These are phyloP conservation scores for Limonium bicolor DNA, from an alignment of 148 eudicot genomes.

Conservation along the genomic window DNA sequence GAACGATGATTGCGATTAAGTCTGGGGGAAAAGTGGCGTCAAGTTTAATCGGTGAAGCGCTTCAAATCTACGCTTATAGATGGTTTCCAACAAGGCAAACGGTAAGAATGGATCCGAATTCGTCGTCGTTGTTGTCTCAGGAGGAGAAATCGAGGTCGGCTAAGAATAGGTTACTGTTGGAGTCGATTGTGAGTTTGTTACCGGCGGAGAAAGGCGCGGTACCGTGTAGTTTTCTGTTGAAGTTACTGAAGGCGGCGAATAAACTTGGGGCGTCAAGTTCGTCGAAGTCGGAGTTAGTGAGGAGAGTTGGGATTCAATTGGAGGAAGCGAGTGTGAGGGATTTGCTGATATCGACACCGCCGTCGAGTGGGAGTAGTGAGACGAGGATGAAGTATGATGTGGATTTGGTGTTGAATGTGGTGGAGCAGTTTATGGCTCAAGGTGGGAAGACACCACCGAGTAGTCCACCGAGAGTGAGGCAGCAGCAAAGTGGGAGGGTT, in stretches of 20 bases:
- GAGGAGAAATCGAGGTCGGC: too few species aligned
- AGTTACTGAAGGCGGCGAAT: conserved; percentile 49
- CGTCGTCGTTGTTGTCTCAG: background rate
- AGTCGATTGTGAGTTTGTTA: conserved; percentile 62
- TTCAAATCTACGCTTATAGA: conserved; percentile 51
- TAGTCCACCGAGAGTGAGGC: conserved; percentile 27
- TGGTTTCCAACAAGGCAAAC: conserved; percentile 43
- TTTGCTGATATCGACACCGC: conserved; percentile 36
- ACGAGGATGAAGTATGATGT: conserved; percentile 38
- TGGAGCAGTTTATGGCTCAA: conserved; percentile 56
- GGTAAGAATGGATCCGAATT: conserved; percentile 20
- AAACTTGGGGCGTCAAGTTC: conserved; percentile 38
- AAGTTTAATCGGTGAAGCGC: conserved; percentile 52
- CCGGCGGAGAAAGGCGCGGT: conserved; percentile 55
- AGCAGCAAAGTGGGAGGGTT: conserved; percentile 22
- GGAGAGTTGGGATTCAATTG: conserved; percentile 46
- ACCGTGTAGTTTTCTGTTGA: conserved; percentile 56
- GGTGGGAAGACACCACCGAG: conserved; percentile 57
- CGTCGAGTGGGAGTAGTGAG: conserved; percentile 2
- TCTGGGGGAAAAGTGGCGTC: conserved; percentile 49
- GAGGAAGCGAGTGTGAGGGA: conserved; percentile 65
- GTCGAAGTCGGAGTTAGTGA: conserved; percentile 54
- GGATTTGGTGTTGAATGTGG: conserved; percentile 40
- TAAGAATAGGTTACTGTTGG: conserved; percentile 34
- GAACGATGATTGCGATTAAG: conserved; percentile 61